Evolutionary conservation across 352 stramenopile species (phyloP).

Genomic region (Salisapilia sapeloensis): DNA sequence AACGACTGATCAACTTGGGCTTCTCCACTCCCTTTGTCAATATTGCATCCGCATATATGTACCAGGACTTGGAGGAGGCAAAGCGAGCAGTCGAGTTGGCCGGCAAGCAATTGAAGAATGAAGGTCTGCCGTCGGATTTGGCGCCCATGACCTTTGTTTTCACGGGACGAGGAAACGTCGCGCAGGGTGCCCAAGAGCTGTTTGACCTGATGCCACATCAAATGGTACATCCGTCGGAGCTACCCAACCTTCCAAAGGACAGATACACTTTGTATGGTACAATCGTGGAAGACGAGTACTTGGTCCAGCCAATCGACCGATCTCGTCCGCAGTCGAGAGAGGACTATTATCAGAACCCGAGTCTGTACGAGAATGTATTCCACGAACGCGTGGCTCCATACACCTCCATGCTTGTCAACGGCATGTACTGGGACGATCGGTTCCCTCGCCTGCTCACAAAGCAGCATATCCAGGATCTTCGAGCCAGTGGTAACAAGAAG

Average conservation of each 20-base stretch:
- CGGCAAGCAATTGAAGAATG: slow-evolving; percentile 60
- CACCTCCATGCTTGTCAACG: slow-evolving; percentile 88
- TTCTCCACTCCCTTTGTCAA: slow-evolving; percentile 92
- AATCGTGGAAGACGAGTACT: slow-evolving; percentile 53
- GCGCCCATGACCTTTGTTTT: slow-evolving; percentile 84
- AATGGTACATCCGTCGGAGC: slow-evolving; percentile 80
- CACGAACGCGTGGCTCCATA: slow-evolving; percentile 81
- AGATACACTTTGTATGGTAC: slow-evolving; percentile 62
- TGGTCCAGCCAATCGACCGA: slow-evolving; percentile 34
- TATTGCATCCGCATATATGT: slow-evolving; percentile 88
- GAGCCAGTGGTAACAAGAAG: slow-evolving; percentile 45
- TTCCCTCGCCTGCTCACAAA: slow-evolving; percentile 87
- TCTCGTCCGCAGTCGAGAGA: slow-evolving; percentile 12
- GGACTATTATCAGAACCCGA: slow-evolving; percentile 86
- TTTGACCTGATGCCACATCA: slow-evolving; percentile 90
- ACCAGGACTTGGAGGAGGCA: slow-evolving; percentile 79
- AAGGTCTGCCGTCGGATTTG: slow-evolving; percentile 65
- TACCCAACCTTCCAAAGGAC: slow-evolving; percentile 50
- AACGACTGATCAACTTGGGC: slow-evolving; percentile 85
- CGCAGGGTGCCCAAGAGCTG: slow-evolving; percentile 88
- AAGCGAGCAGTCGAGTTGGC: slow-evolving; percentile 72
- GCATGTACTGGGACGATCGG: slow-evolving; percentile 93
- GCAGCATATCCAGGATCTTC: slow-evolving; percentile 71
- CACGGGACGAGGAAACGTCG: slow-evolving; percentile 91
- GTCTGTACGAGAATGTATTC: slow-evolving; percentile 85